These are phyloP conservation scores for Saccharum hybrid DNA, from an alignment of 202 grass and related monocot genomes.

Conservation along the genomic window DNA sequence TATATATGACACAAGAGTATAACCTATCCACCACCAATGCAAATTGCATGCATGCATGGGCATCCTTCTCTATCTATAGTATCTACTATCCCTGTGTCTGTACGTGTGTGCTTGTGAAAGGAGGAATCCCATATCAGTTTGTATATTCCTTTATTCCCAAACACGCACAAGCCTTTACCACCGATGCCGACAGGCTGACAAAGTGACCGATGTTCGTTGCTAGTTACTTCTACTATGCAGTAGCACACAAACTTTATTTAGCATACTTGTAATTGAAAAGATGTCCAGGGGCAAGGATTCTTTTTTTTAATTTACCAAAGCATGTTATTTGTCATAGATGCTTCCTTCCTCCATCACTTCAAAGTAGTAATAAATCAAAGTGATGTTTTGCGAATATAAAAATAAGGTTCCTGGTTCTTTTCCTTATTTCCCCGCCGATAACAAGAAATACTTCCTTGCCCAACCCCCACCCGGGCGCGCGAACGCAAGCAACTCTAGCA, in stretches of 20 bases:
- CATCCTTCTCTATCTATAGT: not conserved
- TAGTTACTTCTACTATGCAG: not conserved
- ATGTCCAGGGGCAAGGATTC: not conserved
- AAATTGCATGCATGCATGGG: not conserved
- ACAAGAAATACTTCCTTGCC: too few species aligned
- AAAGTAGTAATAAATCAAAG: not conserved
- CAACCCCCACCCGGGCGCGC: too few species aligned
- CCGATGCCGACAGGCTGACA: conserved; percentile 12
- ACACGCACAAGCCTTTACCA: conserved; percentile 18
- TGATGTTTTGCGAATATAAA: not conserved
- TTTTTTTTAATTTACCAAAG: not conserved
- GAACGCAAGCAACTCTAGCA: too few species aligned
- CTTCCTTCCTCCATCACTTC: not conserved
- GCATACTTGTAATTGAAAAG: too few species aligned
- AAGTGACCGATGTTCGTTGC: conserved; percentile 5
- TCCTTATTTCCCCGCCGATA: not conserved
- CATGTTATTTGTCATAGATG: not conserved
- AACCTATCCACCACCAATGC: not conserved
- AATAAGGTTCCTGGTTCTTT: not conserved
- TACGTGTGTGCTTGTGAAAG: not conserved
- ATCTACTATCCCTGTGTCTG: too few species aligned
- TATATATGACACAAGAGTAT: conserved; percentile 11
- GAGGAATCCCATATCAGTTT: not conserved
- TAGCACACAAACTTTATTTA: too few species aligned
- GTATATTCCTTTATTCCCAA: conserved; percentile 18